Evolutionary conservation across 129 eudicot species (phyloP).

Genomic region (Calendula officinalis): DNA sequence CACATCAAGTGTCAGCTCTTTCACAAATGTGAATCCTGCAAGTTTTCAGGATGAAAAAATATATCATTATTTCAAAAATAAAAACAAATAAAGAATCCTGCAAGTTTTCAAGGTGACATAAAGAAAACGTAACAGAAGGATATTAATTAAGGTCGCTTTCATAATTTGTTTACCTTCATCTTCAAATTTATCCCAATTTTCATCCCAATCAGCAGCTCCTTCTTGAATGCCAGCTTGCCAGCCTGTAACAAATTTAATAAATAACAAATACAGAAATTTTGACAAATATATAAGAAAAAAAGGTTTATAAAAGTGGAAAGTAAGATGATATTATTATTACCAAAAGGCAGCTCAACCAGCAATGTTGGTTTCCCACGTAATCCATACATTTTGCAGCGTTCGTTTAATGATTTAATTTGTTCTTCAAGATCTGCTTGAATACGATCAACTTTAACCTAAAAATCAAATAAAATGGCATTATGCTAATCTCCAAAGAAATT

Average conservation of each 20-base stretch:
- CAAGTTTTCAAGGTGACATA: too few relatives aligned
- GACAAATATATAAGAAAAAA: background rate
- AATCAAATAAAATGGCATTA: background rate
- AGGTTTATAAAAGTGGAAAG: background rate
- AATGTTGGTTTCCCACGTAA: conserved; percentile 77
- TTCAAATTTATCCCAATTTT: conserved; percentile 84
- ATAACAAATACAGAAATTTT: background rate
- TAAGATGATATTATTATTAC: conserved; percentile 52
- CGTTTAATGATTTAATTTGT: conserved; percentile 68
- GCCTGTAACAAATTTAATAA: conserved; percentile 38
- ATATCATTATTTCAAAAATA: background rate
- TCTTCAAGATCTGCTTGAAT: conserved; percentile 75
- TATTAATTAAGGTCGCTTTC: conserved; percentile 1
- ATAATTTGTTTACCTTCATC: conserved; percentile 62
- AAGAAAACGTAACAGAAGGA: background rate
- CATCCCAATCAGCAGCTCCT: conserved; percentile 89
- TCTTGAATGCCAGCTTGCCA: conserved; percentile 90
- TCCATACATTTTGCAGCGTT: conserved; percentile 86
- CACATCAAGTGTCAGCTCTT: conserved; percentile 86
- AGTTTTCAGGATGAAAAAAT: conserved; percentile 10
- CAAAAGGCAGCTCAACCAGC: conserved; percentile 92
- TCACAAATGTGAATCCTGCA: conserved; percentile 67
- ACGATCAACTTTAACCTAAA: conserved; percentile 57
- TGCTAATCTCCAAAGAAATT: background rate
- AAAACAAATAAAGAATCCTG: too few relatives aligned